These are phyloP conservation scores for Porphyrellus sp. DNA, from an alignment of 1,284 basidiomycete species.

Conservation along the genomic window DNA sequence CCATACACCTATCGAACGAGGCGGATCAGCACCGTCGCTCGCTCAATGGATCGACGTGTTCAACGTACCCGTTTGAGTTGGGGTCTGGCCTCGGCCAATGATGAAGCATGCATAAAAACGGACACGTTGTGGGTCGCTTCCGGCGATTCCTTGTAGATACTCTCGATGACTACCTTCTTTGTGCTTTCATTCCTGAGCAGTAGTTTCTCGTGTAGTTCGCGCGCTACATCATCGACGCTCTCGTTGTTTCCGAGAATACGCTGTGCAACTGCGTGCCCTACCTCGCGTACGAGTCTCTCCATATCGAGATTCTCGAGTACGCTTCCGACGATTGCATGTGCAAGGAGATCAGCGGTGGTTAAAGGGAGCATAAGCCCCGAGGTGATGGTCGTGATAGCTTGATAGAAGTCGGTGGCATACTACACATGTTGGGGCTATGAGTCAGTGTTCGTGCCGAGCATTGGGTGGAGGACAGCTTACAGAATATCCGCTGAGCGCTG, in stretches of 20 bases:
- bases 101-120: constrained; percentile 77
- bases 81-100: constrained; percentile 74
- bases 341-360: constrained; percentile 91
- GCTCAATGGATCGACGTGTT: neutral
- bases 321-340: constrained; percentile 97
- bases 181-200: constrained; percentile 93
- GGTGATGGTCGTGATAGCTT: constrained; percentile 88
- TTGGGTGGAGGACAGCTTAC: constrained; percentile 45
- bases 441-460: constrained; percentile 15
- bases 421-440: constrained; percentile 33
- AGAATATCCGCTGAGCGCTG: constrained; percentile 90
- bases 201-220: constrained; percentile 88
- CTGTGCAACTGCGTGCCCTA: constrained; percentile 90
- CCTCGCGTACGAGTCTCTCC: constrained; percentile 92
- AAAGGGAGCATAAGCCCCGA: constrained; percentile 95
- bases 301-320: constrained; percentile 98
- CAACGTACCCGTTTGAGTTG: constrained; percentile 73
- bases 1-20: constrained; percentile 67
- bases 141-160: constrained; percentile 89
- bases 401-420: constrained; percentile 95
- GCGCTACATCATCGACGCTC: constrained; percentile 94
- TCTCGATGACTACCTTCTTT: constrained; percentile 94
- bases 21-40: neutral
- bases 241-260: constrained; percentile 87
- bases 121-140: constrained; percentile 89